A percentile compares a stretch with the other conserved stretches of the same genome.
These are phyloP conservation scores for Penicillium expansum DNA, from an alignment of 2,329 filamentous ascomycete genomes.

Conservation along the genomic window DNA sequence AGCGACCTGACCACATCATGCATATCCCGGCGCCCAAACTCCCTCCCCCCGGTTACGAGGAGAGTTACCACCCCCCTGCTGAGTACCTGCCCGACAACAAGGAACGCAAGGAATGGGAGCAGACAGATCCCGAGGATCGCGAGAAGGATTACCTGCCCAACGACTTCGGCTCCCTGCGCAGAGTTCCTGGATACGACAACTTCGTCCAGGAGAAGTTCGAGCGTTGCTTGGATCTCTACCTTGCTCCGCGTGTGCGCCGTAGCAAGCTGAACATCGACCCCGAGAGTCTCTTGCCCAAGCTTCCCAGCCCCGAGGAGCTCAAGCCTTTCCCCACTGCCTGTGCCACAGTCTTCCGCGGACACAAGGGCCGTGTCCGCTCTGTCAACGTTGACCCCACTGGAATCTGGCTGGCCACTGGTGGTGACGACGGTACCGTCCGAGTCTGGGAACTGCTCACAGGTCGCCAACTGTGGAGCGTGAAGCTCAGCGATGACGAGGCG, in stretches of 20 bases:
- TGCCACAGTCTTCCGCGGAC: conserved; percentile 81
- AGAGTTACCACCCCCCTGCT: conserved; percentile 92
- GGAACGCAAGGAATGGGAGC: conserved; percentile 82
- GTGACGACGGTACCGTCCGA: conserved; percentile 87
- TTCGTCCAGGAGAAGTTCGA: conserved; percentile 97
- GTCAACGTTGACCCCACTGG: conserved; percentile 83
- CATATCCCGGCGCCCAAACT: conserved; percentile 92
- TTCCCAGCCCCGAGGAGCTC: conserved; percentile 88
- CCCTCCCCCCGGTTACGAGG: conserved; percentile 86
- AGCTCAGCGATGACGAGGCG: conserved; percentile 71
- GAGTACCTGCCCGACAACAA: conserved; percentile 88
- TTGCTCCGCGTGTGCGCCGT: conserved; percentile 86
- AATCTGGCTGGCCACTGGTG: conserved; percentile 82
- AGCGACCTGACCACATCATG: conserved; percentile 82
- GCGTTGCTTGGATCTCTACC: conserved; percentile 88
- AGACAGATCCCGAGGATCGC: conserved; percentile 81
- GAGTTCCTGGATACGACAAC: conserved; percentile 84
- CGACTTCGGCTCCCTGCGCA: conserved; percentile 78
- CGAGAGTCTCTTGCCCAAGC: conserved; percentile 83
- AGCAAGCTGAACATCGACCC: conserved; percentile 97
- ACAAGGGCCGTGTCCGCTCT: conserved; percentile 82
- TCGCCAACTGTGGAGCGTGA: conserved; percentile 81
- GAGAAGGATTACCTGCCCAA: conserved; percentile 85
- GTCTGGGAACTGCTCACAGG: conserved; percentile 87
- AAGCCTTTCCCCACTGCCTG: conserved; percentile 92